These are phyloP conservation scores for Penicillium nucicola DNA, from an alignment of 495 filamentous ascomycete genomes.

Conservation along the genomic window DNA sequence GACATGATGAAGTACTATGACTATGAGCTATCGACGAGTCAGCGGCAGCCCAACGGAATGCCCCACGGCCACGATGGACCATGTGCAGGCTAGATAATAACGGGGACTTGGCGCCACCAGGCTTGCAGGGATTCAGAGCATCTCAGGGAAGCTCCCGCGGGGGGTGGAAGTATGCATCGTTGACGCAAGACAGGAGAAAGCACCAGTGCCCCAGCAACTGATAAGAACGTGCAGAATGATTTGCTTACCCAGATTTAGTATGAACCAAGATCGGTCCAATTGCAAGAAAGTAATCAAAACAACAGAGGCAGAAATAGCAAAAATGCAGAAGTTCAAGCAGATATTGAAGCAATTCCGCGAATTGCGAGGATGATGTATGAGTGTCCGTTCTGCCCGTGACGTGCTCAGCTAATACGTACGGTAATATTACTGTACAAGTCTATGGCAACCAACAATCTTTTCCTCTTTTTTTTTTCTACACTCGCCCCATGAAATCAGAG, in stretches of 20 bases:
- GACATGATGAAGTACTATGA: constrained; percentile 35
- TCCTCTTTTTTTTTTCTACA: neutral
- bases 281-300: neutral
- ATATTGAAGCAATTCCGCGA: constrained; percentile 25
- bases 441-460: neutral
- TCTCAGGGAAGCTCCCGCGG: neutral
- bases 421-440: constrained; percentile 18
- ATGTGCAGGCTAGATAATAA: neutral
- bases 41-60: constrained; percentile 15
- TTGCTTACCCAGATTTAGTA: constrained; percentile 23
- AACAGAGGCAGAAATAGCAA: constrained; percentile 10
- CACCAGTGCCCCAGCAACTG: constrained; percentile 7
- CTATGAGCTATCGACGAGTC: constrained; percentile 13
- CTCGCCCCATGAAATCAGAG: constrained; percentile 1
- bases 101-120: neutral
- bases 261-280: neutral
- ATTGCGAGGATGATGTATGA: constrained; percentile 38
- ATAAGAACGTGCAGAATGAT: constrained; percentile 17
- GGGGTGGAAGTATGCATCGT: neutral
- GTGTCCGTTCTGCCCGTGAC: constrained; percentile 44
- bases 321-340: constrained; percentile 9
- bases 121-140: neutral
- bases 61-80: neutral
- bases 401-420: constrained; percentile 24
- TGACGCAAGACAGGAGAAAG: neutral